phyloP scores from a whole-genome alignment of 2,329 filamentous ascomycete species.

The Colletotrichum musicola region DNA sequence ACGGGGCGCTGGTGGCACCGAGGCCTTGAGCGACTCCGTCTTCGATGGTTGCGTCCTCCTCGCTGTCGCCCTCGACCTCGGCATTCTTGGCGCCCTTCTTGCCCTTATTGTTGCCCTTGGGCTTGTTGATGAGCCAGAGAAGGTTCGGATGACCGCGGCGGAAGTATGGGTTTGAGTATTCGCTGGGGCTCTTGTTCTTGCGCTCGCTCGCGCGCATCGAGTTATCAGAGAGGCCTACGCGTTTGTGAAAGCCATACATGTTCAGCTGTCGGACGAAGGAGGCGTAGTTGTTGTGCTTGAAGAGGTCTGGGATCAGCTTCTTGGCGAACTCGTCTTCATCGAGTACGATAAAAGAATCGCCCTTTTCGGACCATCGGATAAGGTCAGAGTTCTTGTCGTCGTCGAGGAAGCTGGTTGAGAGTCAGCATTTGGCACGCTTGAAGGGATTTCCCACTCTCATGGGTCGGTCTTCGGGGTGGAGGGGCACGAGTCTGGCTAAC shows the following conservation, averaged over 20 bases:
- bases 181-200: slow-evolving; percentile 97
- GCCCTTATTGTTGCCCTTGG: slow-evolving; percentile 76
- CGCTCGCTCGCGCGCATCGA: slow-evolving; percentile 97
- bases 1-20: slow-evolving; percentile 42
- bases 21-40: slow-evolving; percentile 47
- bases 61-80: slow-evolving; percentile 80
- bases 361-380: slow-evolving; percentile 97
- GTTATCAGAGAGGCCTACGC: slow-evolving; percentile 92
- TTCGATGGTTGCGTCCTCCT: slow-evolving; percentile 60
- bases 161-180: slow-evolving; percentile 98
- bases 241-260: slow-evolving; percentile 99
- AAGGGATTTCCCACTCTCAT: neutral
- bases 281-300: slow-evolving; percentile 99
- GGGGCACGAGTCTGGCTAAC: slow-evolving; percentile 62
- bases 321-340: slow-evolving; percentile 99
- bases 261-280: slow-evolving; percentile 96
- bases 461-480: neutral
- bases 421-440: slow-evolving; percentile 40
- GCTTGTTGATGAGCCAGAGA: slow-evolving; percentile 96
- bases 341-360: slow-evolving; percentile 94
- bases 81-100: slow-evolving; percentile 74
- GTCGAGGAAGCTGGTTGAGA: slow-evolving; percentile 81
- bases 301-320: slow-evolving; percentile 94
- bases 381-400: slow-evolving; percentile 92
- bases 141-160: slow-evolving; percentile 92